A percentile compares a stretch with the other conserved stretches of the same genome.
Evolutionary conservation across 75 land plant species (phyloP).

Genomic region (Larix kaempferi): DNA sequence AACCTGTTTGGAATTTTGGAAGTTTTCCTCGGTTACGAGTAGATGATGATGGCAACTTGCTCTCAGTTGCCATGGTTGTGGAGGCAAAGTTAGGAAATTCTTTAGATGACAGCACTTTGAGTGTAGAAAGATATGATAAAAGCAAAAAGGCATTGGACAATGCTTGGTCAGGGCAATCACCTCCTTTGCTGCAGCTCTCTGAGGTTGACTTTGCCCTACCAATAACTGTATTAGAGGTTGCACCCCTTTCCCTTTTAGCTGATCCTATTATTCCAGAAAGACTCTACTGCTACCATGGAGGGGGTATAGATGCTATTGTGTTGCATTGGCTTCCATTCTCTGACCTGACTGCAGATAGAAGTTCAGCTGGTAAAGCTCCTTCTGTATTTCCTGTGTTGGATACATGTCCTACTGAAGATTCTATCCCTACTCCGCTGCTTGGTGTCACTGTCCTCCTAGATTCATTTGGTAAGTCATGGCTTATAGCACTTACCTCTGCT

Average conservation of each 20-base stretch:
- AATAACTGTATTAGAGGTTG: slow-evolving; percentile 27
- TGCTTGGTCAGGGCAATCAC: slow-evolving; percentile 66
- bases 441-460: slow-evolving; percentile 70
- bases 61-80: slow-evolving; percentile 88
- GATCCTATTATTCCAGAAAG: slow-evolving; percentile 79
- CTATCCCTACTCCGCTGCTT: slow-evolving; percentile 37
- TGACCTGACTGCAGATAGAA: slow-evolving; percentile 39
- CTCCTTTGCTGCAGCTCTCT: slow-evolving; percentile 83
- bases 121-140: slow-evolving; percentile 22
- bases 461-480: slow-evolving; percentile 83
- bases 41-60: slow-evolving; percentile 50
- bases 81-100: slow-evolving; percentile 31
- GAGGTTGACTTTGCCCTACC: slow-evolving; percentile 83
- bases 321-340: slow-evolving; percentile 98
- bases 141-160: slow-evolving; percentile 17
- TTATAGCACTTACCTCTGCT: slow-evolving; percentile 60
- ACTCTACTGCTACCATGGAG: slow-evolving; percentile 76
- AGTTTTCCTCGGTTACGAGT: slow-evolving; percentile 63
- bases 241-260: slow-evolving; percentile 45
- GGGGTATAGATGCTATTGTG: slow-evolving; percentile 77
- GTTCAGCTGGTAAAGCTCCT: slow-evolving; percentile 52
- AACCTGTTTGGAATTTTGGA: slow-evolving; percentile 72
- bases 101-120: neutral
- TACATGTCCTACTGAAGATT: slow-evolving; percentile 39
- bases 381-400: slow-evolving; percentile 67